Evolutionary conservation across 495 filamentous ascomycete genomes (phyloP), one percentile per base, ranked within the genome.

Genomic region (Halenospora varia): DNA sequence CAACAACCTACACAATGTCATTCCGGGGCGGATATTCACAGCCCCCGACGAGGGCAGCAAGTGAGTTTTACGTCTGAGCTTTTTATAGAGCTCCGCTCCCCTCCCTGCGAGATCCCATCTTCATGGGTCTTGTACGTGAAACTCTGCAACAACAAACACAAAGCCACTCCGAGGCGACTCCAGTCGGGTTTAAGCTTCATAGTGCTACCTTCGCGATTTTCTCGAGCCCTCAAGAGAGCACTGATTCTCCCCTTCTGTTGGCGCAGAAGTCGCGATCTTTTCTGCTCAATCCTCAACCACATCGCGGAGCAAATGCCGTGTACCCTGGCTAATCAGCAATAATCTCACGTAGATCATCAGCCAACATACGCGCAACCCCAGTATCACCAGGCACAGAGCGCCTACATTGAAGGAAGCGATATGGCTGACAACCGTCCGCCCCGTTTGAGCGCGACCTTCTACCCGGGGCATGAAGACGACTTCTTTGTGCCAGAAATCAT

Each of bases 381-480:
- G 10, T 18, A 10, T 18, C 10, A 47, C 6, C 19, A 13, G 18
- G 47, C 42, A 15, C 13, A n/a, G 42, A n/a, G 13, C n/a, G 42
- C 42, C 9, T 25, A 49, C 25, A 49, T 49, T n/a, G 47, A 49
- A 23, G 47, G 19, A 25, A 45, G 42, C 42, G 22, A 49, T 20
- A 49, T 49, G 47, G 47, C 8, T 13, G 19, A 49, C 19, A 49
- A 42, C 18, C 50, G 76, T 59, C 74, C 47, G 10, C 47, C 47
- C 3, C 47, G 47, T 49, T 25, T 93, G 64, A 87, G 86, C 68
- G 90, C 92, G 57, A 96, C 92, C 48, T 96, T 96, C 76, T 87
- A 89, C 71, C 92, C 94, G 62, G 90, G 92, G 67, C 88, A 86
- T 40, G 77, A 82, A 59, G 93, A 97, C 77, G 90, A 96, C 73